Base-by-base conservation (phyloP, 2,329 filamentous ascomycete genomes). In the Davidsoniella neocaledoniae region DNA sequence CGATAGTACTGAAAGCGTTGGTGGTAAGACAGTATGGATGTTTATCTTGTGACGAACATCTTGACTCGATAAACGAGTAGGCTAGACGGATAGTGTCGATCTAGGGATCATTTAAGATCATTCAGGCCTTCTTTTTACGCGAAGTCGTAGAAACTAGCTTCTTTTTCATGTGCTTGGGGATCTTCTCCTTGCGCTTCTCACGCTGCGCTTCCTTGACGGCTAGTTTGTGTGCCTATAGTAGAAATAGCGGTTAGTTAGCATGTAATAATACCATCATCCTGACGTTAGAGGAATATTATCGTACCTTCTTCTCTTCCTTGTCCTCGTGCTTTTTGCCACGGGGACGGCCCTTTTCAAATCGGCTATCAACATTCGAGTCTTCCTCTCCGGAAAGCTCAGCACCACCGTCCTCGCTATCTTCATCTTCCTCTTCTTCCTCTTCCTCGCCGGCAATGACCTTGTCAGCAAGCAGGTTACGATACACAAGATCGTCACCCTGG, bases 91-190 rank as follows among this genome's bases (percentile, higher is more conserved):
- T 12, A 33, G 29, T 33, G 12, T 12, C 29, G 29, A 33, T 33
- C 29, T 33, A 33, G 12, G 8, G 8, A 9, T 12, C 8, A 9
- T 33, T 2, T 33, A 9, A 4, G 4, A 3, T 1, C 8, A 23
- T 39, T 62, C 29, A 45, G 21, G 46, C 47, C 21, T 75, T 81
- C 68, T 83, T 82, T 59, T 74, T 77, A 56, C 77, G 69, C 50
- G 76, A 70, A 14, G 73, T 71, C 55, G 70, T 69, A 50, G 72
- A 74, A 23, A 94, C 76, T 52, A 94, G 66, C 62, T 83, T 85
- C 71, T 95, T 96, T 74, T 98, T 98, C 33, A 94, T 56, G 62
- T 93, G 79, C 68, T 98, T 98, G 0, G 91, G 90, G 67, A 98
- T 94, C 71, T 98, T 98, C 3, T 85, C 83, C 64, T 90, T 86